A percentile compares a stretch with the other conserved stretches of the same genome.
Evolutionary conservation across 1,139 yeast genomes (phyloP).

Genomic region (Lodderomyces beijingensis): DNA sequence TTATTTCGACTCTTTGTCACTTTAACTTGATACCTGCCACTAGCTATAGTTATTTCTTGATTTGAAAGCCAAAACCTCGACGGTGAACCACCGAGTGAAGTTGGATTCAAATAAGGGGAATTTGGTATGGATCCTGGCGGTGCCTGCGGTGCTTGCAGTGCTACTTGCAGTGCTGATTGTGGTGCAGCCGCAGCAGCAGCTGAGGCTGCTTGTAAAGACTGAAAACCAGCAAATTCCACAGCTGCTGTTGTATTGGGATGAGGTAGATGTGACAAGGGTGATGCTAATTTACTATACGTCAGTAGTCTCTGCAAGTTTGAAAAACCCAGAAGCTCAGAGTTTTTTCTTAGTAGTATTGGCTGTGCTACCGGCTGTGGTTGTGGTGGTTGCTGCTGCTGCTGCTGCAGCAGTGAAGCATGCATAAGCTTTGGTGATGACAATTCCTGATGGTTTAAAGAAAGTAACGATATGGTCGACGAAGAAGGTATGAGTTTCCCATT

Average conservation of each 20-base stretch:
- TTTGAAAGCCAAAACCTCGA: slow-evolving; percentile 50
- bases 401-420: too few relatives aligned
- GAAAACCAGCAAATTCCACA: slow-evolving; percentile 3
- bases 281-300: slow-evolving; percentile 28
- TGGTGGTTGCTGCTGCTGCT: slow-evolving; percentile 6
- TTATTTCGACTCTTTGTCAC: neutral
- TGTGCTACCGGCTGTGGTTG: slow-evolving; percentile 10
- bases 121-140: slow-evolving; percentile 31
- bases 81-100: slow-evolving; percentile 53
- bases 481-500: slow-evolving; percentile 52
- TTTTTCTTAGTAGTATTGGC: slow-evolving; percentile 6
- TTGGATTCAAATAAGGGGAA: slow-evolving; percentile 50
- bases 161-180: slow-evolving; percentile 3
- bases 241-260: slow-evolving; percentile 2
- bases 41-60: slow-evolving; percentile 44
- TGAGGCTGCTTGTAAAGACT: slow-evolving; percentile 6
- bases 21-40: slow-evolving; percentile 9
- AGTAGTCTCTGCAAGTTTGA: slow-evolving; percentile 23
- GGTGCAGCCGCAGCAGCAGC: slow-evolving; percentile 7
- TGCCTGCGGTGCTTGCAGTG: slow-evolving; percentile 5
- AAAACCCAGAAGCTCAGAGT: slow-evolving; percentile 6
- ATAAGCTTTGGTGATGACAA: too few relatives aligned
- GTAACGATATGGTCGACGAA: slow-evolving; percentile 49
- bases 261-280: neutral
- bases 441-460: slow-evolving; percentile 37